Evolutionary conservation across 768 basidiomycete species (phyloP).

Genomic region (Leucocoprinus leucothites): DNA sequence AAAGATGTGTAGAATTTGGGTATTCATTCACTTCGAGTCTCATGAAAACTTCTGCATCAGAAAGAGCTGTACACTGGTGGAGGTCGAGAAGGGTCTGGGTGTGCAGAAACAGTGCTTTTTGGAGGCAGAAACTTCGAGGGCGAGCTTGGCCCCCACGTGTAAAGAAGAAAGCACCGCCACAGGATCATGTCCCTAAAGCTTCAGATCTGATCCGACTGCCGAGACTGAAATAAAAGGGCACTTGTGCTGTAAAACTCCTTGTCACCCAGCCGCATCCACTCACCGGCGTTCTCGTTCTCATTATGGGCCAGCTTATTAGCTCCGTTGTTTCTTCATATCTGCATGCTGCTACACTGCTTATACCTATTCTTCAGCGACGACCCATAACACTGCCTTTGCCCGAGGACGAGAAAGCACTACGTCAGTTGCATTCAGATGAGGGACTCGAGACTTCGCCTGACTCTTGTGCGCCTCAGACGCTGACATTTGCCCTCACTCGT

Average conservation of each 20-base stretch:
- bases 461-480: background rate
- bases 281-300: background rate
- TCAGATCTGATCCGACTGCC: background rate
- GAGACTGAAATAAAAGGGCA: constrained; percentile 2
- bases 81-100: background rate
- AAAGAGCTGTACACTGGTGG: background rate
- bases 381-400: background rate
- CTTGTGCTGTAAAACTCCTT: no score
- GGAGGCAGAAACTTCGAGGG: background rate
- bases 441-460: no score
- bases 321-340: background rate
- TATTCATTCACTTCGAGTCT: no score
- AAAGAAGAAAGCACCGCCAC: constrained; percentile 2
- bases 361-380: background rate
- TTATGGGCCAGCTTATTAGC: constrained; percentile 4
- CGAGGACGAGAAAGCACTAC: background rate
- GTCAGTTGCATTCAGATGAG: background rate
- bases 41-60: background rate
- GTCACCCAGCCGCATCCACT: background rate
- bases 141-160: background rate
- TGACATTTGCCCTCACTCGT: constrained; percentile 29
- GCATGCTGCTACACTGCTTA: background rate
- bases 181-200: background rate
- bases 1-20: background rate
- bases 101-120: no score